Base-by-base conservation (phyloP, 257 asterid genomes). In the Linderniella brevidens region DNA sequence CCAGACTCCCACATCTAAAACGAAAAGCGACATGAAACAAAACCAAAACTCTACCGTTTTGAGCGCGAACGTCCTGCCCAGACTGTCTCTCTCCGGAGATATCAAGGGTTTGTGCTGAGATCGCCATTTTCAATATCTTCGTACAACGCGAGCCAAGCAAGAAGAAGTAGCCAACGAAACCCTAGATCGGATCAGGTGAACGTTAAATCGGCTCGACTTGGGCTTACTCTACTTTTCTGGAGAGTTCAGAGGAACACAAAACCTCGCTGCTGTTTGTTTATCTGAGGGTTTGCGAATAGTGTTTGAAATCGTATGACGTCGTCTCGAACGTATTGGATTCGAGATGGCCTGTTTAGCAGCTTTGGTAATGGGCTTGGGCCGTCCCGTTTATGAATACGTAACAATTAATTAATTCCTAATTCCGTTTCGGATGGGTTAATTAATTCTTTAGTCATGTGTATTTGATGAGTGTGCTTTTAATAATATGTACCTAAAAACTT, bases 31-130 rank as follows among this genome's bases (percentile, higher is more conserved):
- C 32, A 25, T 3, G 32, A 25, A 25, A 43, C 14, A 9, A 16
- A 43, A 13, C 11, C 4, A 43, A 43, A 3, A 13, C 18, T 11
- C 11, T 66, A 86, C 94, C 97, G 19, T 87, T 83, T 60, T 80
- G 93, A 19, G 92, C 60, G 48, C 97, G 93, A 49, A 88, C 97
- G 46, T 88, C 97, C 66, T 88, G 95, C 15, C 97, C 97, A 19
- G 77, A 80, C 62, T 88, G 97, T 45, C 97, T 80, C 13, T 83
- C 95, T 18, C 97, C 97, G 62, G 82, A 69, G 55, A 87, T 82
- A 68, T 80, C 93, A 17, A 71, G 79, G 54, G 78, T 61, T 60
- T 63, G 82, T 8, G 71, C 62, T 44, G 73, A 14, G 58, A 71
- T 19, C 52, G 80, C 70, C 94, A 81, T 81, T 60, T 5, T 29